Evolutionary conservation across 2,329 filamentous ascomycete genomes (phyloP).

Genomic region (Cladorrhinum sp.): DNA sequence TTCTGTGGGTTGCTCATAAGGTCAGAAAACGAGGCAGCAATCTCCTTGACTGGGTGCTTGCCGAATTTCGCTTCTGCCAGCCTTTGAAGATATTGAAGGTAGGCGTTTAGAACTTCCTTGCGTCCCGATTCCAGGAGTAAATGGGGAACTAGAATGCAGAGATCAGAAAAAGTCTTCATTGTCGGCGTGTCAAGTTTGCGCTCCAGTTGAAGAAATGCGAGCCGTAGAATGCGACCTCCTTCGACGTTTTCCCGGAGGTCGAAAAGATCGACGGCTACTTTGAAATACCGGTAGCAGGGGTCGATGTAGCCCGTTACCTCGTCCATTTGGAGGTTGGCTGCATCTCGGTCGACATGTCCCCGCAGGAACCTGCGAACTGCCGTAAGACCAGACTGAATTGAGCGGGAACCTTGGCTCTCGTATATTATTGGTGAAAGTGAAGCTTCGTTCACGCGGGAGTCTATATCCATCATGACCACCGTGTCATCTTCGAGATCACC

Average conservation of each 20-base stretch:
- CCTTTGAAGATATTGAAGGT: slow-evolving; percentile 22
- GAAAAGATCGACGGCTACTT: slow-evolving; percentile 27
- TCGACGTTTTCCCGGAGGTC: slow-evolving; percentile 23
- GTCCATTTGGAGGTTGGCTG: slow-evolving; percentile 18
- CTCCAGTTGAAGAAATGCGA: slow-evolving; percentile 28
- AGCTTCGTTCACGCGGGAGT: slow-evolving; percentile 2
- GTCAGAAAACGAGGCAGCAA: slow-evolving; percentile 21
- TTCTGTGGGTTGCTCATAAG: slow-evolving; percentile 21
- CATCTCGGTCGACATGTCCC: slow-evolving; percentile 22
- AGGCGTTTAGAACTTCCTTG: slow-evolving; percentile 24
- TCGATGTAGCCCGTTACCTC: slow-evolving; percentile 25
- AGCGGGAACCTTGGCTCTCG: slow-evolving; percentile 16
- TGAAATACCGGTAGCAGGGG: slow-evolving; percentile 28
- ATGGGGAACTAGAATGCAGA: slow-evolving; percentile 27
- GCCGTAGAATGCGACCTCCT: slow-evolving; percentile 25
- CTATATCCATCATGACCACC: slow-evolving; percentile 1
- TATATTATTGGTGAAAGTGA: slow-evolving; percentile 12
- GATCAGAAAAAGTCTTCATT: slow-evolving; percentile 27
- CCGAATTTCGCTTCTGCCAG: slow-evolving; percentile 24
- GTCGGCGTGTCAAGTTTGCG: slow-evolving; percentile 21
- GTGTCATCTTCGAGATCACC: slow-evolving; percentile 15
- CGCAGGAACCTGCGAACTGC: slow-evolving; percentile 25
- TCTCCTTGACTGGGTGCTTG: slow-evolving; percentile 25
- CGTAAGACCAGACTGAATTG: slow-evolving; percentile 22
- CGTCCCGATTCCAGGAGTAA: slow-evolving; percentile 24